A percentile compares a stretch with the other conserved stretches of the same genome.
Conservation (phyloP, 345 rosid genomes). For the Eucalyptus curtisii region DNA sequence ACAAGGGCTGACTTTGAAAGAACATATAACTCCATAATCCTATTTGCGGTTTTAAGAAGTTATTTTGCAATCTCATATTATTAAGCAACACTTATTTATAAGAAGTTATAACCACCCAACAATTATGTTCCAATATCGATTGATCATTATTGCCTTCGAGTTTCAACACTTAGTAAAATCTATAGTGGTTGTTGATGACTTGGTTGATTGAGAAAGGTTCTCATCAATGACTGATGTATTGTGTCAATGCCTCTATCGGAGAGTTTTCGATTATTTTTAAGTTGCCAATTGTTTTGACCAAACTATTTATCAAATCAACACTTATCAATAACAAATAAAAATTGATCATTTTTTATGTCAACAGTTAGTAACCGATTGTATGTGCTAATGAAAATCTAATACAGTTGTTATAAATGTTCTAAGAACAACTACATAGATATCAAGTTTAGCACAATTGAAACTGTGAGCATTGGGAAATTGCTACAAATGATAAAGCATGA, state of each 20-base stretch:
- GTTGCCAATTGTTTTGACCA: neutral
- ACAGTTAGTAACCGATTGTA: neutral
- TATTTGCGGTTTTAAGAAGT: neutral
- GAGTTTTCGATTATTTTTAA: neutral
- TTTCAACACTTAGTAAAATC: neutral
- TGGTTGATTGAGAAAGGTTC: neutral
- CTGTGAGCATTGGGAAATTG: neutral
- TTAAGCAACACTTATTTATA: neutral
- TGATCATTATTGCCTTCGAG: neutral
- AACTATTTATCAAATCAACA: neutral
- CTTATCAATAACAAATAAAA: neutral
- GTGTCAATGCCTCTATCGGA: neutral
- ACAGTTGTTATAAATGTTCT: neutral
- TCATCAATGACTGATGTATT: neutral
- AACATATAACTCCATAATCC: neutral
- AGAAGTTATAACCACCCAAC: neutral
- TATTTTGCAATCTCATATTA: neutral
- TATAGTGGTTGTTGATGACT: neutral
- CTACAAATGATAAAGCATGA: neutral
- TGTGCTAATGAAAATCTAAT: neutral
- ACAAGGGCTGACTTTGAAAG: neutral
- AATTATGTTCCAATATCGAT: neutral
- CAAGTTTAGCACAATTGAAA: neutral
- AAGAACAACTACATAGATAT: neutral
- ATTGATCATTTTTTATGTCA: neutral